Conservation (phyloP, 805 yeast genomes). For the Torulaspora franciscae region DNA sequence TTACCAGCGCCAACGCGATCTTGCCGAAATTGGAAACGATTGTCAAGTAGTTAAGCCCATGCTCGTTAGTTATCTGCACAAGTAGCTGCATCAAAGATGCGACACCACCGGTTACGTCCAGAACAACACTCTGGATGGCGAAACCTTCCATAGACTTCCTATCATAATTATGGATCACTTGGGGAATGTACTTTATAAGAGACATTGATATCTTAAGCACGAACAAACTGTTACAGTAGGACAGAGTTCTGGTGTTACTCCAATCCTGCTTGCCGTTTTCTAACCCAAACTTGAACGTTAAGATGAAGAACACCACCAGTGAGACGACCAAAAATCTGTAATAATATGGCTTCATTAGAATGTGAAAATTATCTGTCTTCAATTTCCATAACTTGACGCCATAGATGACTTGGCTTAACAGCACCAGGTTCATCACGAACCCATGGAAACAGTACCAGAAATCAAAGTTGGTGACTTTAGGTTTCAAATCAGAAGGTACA, state of each 20-base stretch:
- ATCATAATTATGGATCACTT: conserved; percentile 70
- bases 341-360: conserved; percentile 29
- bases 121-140: conserved; percentile 52
- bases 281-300: conserved; percentile 17
- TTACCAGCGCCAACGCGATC: conserved; percentile 38
- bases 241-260: conserved; percentile 23
- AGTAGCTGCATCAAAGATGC: conserved; percentile 31
- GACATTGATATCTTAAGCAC: conserved; percentile 45
- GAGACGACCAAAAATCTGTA: conserved; percentile 18
- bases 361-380: conserved; percentile 14
- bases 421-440: conserved; percentile 37
- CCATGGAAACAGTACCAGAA: conserved; percentile 48
- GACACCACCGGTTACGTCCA: conserved; percentile 39
- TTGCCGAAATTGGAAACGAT: conserved; percentile 39
- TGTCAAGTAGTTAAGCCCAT: conserved; percentile 21
- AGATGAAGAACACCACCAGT: conserved; percentile 12
- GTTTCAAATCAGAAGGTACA: conserved; percentile 23
- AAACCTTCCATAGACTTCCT: conserved; percentile 82
- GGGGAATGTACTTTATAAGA: conserved; percentile 63
- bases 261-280: conserved; percentile 15
- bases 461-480: conserved; percentile 43
- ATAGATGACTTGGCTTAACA: conserved; percentile 39
- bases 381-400: conserved; percentile 39
- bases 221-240: conserved; percentile 27
- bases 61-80: conserved; percentile 19